phyloP scores from a whole-genome alignment of 2,329 filamentous ascomycete genomes.

The Myriosclerotinia scirpicola region DNA sequence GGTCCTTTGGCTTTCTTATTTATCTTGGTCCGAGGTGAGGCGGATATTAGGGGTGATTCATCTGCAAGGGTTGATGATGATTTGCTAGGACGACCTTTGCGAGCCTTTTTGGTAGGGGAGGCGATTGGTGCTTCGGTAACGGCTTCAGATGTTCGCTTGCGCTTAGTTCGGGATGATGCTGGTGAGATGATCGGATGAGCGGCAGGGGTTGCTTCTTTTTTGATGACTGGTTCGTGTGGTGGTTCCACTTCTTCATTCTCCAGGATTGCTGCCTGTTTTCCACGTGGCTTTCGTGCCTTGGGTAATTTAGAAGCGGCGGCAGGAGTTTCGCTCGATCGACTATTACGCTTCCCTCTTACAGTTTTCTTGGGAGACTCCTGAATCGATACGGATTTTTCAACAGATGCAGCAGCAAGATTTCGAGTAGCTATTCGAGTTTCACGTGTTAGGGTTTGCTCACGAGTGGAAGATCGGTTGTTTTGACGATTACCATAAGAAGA shows the following conservation, averaged over 20 bases:
- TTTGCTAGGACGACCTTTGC: slow-evolving; percentile 20
- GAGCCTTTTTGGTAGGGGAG: slow-evolving; percentile 22
- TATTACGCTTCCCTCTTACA: slow-evolving; percentile 25
- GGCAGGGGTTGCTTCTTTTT: slow-evolving; percentile 17
- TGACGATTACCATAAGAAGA: slow-evolving; percentile 27
- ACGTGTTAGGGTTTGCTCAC: slow-evolving; percentile 24
- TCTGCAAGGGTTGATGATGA: slow-evolving; percentile 5
- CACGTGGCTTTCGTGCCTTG: slow-evolving; percentile 25
- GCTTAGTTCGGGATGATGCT: slow-evolving; percentile 23
- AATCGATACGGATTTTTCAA: slow-evolving; percentile 1
- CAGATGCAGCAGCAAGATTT: slow-evolving; percentile 2
- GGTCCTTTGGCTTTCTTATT: slow-evolving; percentile 19
- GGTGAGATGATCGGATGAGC: slow-evolving; percentile 3
- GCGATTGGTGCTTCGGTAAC: slow-evolving; percentile 13
- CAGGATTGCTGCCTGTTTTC: slow-evolving; percentile 9
- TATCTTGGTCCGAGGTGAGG: slow-evolving; percentile 5
- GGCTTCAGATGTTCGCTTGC: slow-evolving; percentile 21
- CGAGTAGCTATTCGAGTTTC: slow-evolving; percentile 23
- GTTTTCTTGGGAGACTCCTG: slow-evolving; percentile 15
- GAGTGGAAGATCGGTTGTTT: slow-evolving; percentile 26
- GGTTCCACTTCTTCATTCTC: slow-evolving; percentile 10
- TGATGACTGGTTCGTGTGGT: slow-evolving; percentile 18
- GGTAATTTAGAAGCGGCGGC: slow-evolving; percentile 1
- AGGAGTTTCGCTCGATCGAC: slow-evolving; percentile 19
- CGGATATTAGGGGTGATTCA: not conserved